Percentiles rank a stretch among this genome's conserved stretches.
Conservation (phyloP, 768 basidiomycete genomes). For the Leucosporidium creatinivorum region DNA sequence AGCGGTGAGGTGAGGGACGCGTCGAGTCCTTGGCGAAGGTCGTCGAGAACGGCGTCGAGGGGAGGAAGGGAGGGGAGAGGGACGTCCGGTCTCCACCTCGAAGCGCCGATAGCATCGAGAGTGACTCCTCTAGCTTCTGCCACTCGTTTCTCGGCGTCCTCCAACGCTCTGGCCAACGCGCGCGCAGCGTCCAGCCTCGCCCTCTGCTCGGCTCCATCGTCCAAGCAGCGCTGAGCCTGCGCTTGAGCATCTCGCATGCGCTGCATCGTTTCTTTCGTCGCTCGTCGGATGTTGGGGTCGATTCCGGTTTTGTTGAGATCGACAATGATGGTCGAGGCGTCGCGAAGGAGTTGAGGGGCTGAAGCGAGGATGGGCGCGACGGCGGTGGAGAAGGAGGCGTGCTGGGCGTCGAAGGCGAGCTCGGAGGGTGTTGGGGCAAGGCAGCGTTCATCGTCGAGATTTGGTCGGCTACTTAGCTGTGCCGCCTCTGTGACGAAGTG, state of each 20-base stretch:
- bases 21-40: constrained; percentile 9
- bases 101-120: background rate
- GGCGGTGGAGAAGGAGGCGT: background rate
- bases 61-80: background rate
- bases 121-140: background rate
- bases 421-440: background rate
- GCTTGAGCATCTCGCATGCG: background rate
- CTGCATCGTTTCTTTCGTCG: background rate
- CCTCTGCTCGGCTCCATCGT: background rate
- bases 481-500: background rate
- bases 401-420: background rate
- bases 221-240: background rate
- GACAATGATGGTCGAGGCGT: background rate
- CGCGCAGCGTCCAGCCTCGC: background rate
- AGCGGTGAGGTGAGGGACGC: background rate
- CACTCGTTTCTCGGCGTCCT: background rate
- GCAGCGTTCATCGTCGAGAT: background rate
- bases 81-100: background rate
- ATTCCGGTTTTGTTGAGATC: constrained; percentile 1
- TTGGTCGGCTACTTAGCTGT: background rate
- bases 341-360: background rate
- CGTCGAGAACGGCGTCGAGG: background rate
- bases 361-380: background rate
- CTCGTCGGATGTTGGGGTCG: background rate
- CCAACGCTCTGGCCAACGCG: background rate